phyloP scores from a whole-genome alignment of 106 monocot genomes.

The Narthecium ossifragum region DNA sequence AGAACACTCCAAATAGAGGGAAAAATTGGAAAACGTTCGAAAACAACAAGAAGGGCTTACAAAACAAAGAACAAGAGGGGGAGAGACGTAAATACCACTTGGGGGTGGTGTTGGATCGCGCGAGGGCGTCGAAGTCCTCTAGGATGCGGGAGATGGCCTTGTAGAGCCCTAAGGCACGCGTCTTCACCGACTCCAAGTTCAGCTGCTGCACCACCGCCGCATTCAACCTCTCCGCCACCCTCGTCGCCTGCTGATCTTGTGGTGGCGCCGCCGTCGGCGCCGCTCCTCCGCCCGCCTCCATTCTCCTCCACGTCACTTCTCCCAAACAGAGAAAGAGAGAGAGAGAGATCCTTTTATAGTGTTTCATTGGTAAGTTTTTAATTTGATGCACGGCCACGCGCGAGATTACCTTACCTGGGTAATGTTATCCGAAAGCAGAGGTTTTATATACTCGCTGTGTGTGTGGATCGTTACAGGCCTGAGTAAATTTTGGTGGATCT shows the following conservation, averaged over 20 bases:
- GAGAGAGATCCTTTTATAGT: background rate
- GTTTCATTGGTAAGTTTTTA: background rate
- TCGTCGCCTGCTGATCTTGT: constrained; percentile 7
- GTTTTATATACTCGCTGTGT: background rate
- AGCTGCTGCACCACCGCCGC: constrained; percentile 78
- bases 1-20: background rate
- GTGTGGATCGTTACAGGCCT: background rate
- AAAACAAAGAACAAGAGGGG: background rate
- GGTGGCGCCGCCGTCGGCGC: constrained; percentile 2
- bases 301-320: background rate
- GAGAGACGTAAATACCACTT: constrained; percentile 42
- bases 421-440: background rate
- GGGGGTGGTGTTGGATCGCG: constrained; percentile 60
- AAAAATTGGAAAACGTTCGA: background rate
- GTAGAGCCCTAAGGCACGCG: constrained; percentile 75
- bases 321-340: background rate
- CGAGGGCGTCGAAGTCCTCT: constrained; percentile 70
- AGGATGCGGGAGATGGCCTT: constrained; percentile 93
- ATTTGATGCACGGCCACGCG: no score
- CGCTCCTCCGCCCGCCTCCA: background rate
- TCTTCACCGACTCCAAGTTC: constrained; percentile 83
- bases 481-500: no score
- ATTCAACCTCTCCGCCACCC: constrained; percentile 53
- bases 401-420: no score
- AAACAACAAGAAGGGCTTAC: background rate